Conservation (phyloP, 129 eudicot species). For the Tagetes patula region DNA sequence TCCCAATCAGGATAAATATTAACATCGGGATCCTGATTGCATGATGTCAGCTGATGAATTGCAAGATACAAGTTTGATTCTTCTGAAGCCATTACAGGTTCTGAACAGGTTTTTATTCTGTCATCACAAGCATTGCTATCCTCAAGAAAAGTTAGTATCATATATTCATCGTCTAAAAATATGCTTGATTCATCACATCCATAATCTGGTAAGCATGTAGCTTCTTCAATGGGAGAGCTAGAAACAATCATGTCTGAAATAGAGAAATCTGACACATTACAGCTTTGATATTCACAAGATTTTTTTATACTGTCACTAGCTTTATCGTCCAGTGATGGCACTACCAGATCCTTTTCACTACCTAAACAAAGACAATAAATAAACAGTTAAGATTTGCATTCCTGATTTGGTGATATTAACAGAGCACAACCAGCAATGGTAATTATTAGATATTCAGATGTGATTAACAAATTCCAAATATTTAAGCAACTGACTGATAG, state of each 20-base stretch:
- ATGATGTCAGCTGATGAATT: conserved; percentile 67
- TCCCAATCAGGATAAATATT: conserved; percentile 55
- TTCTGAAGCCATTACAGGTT: conserved; percentile 40
- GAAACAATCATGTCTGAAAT: conserved; percentile 84
- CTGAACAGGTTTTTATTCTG: conserved; percentile 40
- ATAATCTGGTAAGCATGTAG: conserved; percentile 54
- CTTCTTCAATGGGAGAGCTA: conserved; percentile 48
- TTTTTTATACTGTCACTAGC: conserved; percentile 35
- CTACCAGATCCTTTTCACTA: conserved; percentile 39
- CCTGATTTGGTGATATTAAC: background rate
- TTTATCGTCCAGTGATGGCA: conserved; percentile 42
- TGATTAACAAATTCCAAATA: background rate
- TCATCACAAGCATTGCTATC: conserved; percentile 50
- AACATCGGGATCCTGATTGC: conserved; percentile 54
- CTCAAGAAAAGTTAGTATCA: conserved; percentile 67
- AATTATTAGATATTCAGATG: conserved; percentile 1
- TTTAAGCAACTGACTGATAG: background rate
- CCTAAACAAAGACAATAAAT: conserved; percentile 47
- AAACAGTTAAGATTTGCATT: background rate
- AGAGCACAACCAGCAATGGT: background rate
- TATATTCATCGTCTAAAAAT: conserved; percentile 59
- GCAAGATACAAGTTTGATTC: conserved; percentile 69
- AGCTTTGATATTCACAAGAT: conserved; percentile 61
- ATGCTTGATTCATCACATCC: conserved; percentile 56
- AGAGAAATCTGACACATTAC: conserved; percentile 79